Conservation (phyloP, 202 grass and related monocot species). For the Carex sylvatica region DNA sequence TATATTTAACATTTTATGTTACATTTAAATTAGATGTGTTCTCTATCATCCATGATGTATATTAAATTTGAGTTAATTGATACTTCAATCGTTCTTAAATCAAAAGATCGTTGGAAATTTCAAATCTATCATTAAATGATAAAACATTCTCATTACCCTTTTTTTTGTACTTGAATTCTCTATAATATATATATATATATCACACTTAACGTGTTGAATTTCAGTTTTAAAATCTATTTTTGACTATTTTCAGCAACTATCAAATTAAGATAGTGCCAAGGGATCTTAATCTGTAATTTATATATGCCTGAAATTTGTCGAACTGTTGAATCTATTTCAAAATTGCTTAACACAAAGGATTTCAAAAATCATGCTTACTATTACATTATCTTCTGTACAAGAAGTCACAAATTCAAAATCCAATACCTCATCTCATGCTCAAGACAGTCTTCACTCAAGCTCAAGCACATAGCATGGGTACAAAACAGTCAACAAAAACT, state of each 20-base stretch:
- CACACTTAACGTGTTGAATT: background rate
- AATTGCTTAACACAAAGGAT: background rate
- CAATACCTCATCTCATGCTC: background rate
- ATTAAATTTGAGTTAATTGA: too few species aligned
- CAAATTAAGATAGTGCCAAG: background rate
- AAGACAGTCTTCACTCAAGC: background rate
- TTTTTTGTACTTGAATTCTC: background rate
- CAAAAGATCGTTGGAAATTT: background rate
- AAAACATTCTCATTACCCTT: background rate
- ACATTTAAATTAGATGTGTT: too few species aligned
- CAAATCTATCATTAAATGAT: background rate
- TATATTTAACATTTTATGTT: too few species aligned
- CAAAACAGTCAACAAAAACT: background rate
- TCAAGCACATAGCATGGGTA: background rate
- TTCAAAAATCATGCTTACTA: too few species aligned
- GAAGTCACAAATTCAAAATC: too few species aligned
- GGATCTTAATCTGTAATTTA: background rate
- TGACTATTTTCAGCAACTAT: background rate
- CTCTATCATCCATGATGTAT: too few species aligned
- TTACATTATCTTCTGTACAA: too few species aligned
- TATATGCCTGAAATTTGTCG: background rate
- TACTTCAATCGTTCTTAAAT: too few species aligned
- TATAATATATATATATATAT: background rate
- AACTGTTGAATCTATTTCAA: background rate
- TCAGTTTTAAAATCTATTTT: background rate